A percentile compares a stretch with the other conserved stretches of the same genome.
Conservation (phyloP, 2,329 filamentous ascomycete species). For the Rhinocladiella mackenziei region DNA sequence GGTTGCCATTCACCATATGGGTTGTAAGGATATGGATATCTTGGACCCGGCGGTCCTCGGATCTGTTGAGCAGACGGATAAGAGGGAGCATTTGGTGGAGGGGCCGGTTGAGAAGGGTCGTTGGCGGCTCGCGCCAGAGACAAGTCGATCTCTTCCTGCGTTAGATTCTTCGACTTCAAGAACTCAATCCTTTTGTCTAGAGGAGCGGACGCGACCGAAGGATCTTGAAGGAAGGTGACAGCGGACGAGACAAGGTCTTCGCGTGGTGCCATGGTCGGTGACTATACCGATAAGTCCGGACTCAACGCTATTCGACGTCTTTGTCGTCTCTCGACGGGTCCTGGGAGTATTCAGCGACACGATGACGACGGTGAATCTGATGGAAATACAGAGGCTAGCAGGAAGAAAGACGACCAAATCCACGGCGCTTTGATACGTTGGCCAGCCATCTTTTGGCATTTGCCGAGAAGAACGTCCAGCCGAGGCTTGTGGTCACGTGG, state of each 20-base stretch:
- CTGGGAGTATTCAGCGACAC: too few species aligned
- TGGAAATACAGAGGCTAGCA: too few species aligned
- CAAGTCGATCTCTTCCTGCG: conserved; percentile 86
- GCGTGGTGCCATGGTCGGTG: conserved; percentile 73
- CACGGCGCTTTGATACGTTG: too few species aligned
- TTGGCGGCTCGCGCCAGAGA: conserved; percentile 63
- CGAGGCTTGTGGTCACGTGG: too few species aligned
- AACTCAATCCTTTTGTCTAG: conserved; percentile 90
- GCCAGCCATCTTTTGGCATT: too few species aligned
- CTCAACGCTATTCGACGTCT: too few species aligned
- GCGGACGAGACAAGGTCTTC: conserved; percentile 88
- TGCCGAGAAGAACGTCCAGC: too few species aligned
- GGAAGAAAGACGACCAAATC: too few species aligned
- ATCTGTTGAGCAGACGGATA: conserved; percentile 43
- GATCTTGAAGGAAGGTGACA: conserved; percentile 81
- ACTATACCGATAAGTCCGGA: too few species aligned
- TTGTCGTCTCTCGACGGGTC: too few species aligned
- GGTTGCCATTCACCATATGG: conserved; percentile 52
- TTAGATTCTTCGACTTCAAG: conserved; percentile 92
- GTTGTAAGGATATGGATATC: conserved; percentile 49
- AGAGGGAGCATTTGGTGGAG: conserved; percentile 39
- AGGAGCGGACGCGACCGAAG: conserved; percentile 82
- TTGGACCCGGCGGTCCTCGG: conserved; percentile 36
- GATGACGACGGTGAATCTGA: too few species aligned
- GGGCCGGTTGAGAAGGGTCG: conserved; percentile 40